A percentile compares a stretch with the other conserved stretches of the same genome.
Conservation (phyloP, 1,284 basidiomycete species). For the Leccinum angustisporum region DNA sequence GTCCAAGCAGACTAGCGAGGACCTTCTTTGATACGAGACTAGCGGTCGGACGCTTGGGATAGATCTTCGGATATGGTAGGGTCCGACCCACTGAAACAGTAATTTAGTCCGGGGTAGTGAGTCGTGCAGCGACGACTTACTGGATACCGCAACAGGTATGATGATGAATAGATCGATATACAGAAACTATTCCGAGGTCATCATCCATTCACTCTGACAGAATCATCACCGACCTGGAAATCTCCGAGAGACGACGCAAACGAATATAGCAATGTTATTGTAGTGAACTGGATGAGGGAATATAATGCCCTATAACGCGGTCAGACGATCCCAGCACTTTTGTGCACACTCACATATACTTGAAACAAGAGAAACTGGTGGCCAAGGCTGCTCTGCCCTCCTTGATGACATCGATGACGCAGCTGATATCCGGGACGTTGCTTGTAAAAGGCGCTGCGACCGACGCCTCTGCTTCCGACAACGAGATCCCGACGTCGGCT, state of each 20-base stretch:
- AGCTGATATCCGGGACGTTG: slow-evolving; percentile 91
- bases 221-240: slow-evolving; percentile 72
- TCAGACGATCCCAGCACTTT: slow-evolving; percentile 8
- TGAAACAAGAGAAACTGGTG: slow-evolving; percentile 99
- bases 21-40: slow-evolving; percentile 97
- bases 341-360: slow-evolving; percentile 79
- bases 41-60: slow-evolving; percentile 91
- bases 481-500: slow-evolving; percentile 94
- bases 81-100: slow-evolving; percentile 83
- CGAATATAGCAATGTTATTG: slow-evolving; percentile 90
- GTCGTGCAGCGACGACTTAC: slow-evolving; percentile 48
- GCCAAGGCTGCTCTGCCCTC: slow-evolving; percentile 95
- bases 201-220: slow-evolving; percentile 7
- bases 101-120: slow-evolving; percentile 12
- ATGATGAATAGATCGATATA: slow-evolving; percentile 99
- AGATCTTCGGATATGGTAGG: slow-evolving; percentile 82
- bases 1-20: slow-evolving; percentile 89
- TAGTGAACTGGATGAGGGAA: slow-evolving; percentile 88
- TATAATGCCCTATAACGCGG: slow-evolving; percentile 70
- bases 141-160: slow-evolving; percentile 93
- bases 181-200: slow-evolving; percentile 64
- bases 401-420: slow-evolving; percentile 95
- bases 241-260: slow-evolving; percentile 97
- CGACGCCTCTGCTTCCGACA: slow-evolving; percentile 97
- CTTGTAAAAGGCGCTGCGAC: slow-evolving; percentile 99